Evolutionary conservation across 169 alveolate species (phyloP), one percentile per base, ranked within the genome.

Genomic region (Miamiensis avidus): DNA sequence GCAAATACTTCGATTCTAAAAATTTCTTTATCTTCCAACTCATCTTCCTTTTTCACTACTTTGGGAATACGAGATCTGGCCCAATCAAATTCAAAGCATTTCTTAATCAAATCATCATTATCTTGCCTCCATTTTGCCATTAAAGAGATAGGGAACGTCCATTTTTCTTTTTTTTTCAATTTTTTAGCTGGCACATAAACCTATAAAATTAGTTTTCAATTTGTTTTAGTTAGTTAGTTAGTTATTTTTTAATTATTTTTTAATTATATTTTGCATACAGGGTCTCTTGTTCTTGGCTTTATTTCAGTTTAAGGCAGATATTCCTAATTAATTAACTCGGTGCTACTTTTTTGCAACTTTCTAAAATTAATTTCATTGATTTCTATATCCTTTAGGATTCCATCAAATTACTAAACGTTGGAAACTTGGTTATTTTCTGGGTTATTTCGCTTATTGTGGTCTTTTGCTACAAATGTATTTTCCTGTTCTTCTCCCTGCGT

Each of bases 81-180:
- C 90, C 90, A 86, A 75, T 86, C 90, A 65, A 33, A 49, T 81
- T 86, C 90, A 65, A 86, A 86, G 64, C 90, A 86, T 81, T 81
- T 74, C 49, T 72, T 81, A 29, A 75, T 33, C 25, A 81, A 75
- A n/a, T 86, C 77, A n/a, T 86, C 90, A 34, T 82, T 49, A 81
- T 86, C 90, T 26, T 83, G 81, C 74, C 79, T 82, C 74, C 90
- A 79, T 64, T 79, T 79, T 75, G 29, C 33, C 83, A 29, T 81
- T 74, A 75, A 65, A 75, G 81, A 86, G 75, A 81, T 86, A 25
- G 65, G 83, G 79, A 32, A 82, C 0, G 73, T 65, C 81, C 81
- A 79, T 85, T 79, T 30, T n/a, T 78, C 31, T 86, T 87, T 31
- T 33, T 75, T 82, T 73, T 75, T 76, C 29, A 29, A 75, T 84